A percentile compares a stretch with the other conserved stretches of the same genome.
phyloP scores from a whole-genome alignment of 306 rosid species.

The Macrotyloma uniflorum region DNA sequence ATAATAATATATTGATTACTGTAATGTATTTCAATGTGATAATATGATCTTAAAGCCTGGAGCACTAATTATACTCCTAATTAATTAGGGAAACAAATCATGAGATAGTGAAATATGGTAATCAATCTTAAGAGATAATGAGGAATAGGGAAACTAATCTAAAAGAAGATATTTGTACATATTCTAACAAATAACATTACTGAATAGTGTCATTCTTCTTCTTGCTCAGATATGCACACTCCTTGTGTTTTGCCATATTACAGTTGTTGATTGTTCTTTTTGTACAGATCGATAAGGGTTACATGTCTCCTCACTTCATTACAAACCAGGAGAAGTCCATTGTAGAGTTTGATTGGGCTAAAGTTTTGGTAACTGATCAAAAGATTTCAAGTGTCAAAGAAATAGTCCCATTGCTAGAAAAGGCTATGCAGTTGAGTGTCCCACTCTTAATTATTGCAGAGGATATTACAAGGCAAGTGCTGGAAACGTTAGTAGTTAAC shows the following conservation, averaged over 20 bases:
- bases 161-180: background rate
- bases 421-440: slow-evolving; percentile 82
- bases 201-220: background rate
- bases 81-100: background rate
- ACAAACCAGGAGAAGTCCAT: slow-evolving; percentile 82
- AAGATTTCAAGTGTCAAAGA: slow-evolving; percentile 77
- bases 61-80: background rate
- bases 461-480: slow-evolving; percentile 71
- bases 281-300: slow-evolving; percentile 90
- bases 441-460: slow-evolving; percentile 93
- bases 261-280: slow-evolving; percentile 30
- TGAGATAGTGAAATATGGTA: background rate
- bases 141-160: background rate
- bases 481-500: slow-evolving; percentile 86
- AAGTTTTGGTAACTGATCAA: slow-evolving; percentile 93
- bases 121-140: background rate
- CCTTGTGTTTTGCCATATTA: background rate
- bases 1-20: background rate
- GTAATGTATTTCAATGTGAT: background rate
- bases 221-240: slow-evolving; percentile 23
- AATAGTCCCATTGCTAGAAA: slow-evolving; percentile 83
- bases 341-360: slow-evolving; percentile 88
- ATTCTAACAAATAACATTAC: background rate
- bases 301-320: slow-evolving; percentile 88
- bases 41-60: background rate